phyloP scores from a whole-genome alignment of 164 flowering plant genomes.

The Annona squamosa region DNA sequence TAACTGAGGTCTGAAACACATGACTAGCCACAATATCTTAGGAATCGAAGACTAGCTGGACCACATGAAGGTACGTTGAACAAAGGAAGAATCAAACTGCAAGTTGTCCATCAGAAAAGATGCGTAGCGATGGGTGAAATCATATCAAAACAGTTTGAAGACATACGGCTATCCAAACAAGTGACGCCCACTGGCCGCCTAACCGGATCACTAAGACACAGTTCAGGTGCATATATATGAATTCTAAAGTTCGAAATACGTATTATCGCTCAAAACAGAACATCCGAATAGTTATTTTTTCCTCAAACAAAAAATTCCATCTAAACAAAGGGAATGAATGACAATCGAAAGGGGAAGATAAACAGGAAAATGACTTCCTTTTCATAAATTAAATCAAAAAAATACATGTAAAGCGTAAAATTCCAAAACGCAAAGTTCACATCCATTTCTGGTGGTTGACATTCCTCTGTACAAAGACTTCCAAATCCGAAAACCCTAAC shows the following conservation, averaged over 20 bases:
- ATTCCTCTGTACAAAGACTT: not conserved
- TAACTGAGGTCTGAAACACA: not conserved
- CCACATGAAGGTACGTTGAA: not conserved
- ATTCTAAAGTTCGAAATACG: no score
- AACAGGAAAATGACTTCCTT: not conserved
- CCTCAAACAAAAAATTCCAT: not conserved
- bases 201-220: not conserved
- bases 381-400: not conserved
- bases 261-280: no score
- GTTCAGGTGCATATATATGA: no score
- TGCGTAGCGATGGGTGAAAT: not conserved
- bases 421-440: not conserved
- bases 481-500: constrained; percentile 2
- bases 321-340: not conserved
- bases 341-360: not conserved
- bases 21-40: not conserved
- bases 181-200: not conserved
- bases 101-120: not conserved
- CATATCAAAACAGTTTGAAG: not conserved
- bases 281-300: no score
- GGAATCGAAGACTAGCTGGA: not conserved
- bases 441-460: not conserved
- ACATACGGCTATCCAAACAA: not conserved
- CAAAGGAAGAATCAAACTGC: not conserved
- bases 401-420: not conserved